These are phyloP conservation scores for Fusarium dimerum DNA, from an alignment of 2,329 filamentous ascomycete genomes.

Conservation along the genomic window DNA sequence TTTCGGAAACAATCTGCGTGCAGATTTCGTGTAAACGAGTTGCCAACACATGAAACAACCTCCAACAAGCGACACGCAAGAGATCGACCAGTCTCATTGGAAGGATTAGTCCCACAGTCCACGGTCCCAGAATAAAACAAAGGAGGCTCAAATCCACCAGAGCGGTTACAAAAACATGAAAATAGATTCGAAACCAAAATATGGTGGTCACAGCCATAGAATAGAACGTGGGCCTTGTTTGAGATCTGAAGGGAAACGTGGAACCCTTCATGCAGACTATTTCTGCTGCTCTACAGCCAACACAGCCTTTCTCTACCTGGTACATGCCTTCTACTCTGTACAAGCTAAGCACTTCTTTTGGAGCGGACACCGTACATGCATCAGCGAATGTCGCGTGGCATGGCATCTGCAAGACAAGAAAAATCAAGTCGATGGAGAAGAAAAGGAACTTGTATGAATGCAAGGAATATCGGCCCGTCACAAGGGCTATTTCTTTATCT, in stretches of 20 bases:
- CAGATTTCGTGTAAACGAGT: too few relatives aligned
- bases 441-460: not conserved
- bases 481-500: slow-evolving; percentile 14
- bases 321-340: too few relatives aligned
- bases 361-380: not conserved
- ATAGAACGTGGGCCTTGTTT: not conserved
- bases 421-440: slow-evolving; percentile 1
- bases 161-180: not conserved
- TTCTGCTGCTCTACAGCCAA: not conserved
- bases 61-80: too few relatives aligned
- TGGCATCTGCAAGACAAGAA: not conserved
- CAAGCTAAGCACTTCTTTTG: not conserved
- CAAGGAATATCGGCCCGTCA: slow-evolving; percentile 24
- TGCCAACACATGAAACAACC: too few relatives aligned
- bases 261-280: not conserved
- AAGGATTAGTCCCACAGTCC: too few relatives aligned
- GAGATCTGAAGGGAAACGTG: not conserved
- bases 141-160: too few relatives aligned
- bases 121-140: too few relatives aligned
- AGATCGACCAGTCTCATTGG: too few relatives aligned
- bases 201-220: not conserved
- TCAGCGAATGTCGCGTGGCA: not conserved
- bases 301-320: too few relatives aligned
- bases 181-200: not conserved
- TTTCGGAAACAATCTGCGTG: too few relatives aligned